A percentile compares a stretch with the other conserved stretches of the same genome.
Evolutionary conservation across 2,329 filamentous ascomycete genomes (phyloP).

Genomic region (Conoideocrella luteorostrata): DNA sequence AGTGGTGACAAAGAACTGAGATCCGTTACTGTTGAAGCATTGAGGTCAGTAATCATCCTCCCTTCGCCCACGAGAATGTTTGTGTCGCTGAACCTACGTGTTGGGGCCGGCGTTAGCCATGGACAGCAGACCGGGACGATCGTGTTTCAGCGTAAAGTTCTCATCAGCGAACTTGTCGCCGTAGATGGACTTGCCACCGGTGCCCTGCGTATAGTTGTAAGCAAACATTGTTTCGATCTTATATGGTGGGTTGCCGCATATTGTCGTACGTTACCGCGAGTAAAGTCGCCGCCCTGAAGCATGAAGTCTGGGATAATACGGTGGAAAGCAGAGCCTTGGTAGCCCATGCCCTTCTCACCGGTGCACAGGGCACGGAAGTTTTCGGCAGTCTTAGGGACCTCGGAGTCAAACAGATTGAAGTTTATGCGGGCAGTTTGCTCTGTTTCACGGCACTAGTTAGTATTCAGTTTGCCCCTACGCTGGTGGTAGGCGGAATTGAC

Average conservation of each 20-base stretch:
- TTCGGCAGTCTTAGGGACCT: constrained; percentile 79
- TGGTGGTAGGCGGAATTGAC: no score
- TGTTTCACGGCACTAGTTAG: constrained; percentile 24
- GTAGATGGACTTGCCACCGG: constrained; percentile 90
- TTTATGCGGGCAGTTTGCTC: constrained; percentile 73
- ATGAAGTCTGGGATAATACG: constrained; percentile 90
- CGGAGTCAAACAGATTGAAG: constrained; percentile 81
- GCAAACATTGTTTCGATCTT: neutral
- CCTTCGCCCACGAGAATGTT: neutral
- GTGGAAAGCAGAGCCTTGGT: constrained; percentile 80
- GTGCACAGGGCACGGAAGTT: constrained; percentile 87
- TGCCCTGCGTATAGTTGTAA: constrained; percentile 58
- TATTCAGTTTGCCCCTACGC: neutral
- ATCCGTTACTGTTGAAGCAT: constrained; percentile 74
- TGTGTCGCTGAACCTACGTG: constrained; percentile 53
- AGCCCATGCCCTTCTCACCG: constrained; percentile 73
- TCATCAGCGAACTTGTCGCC: constrained; percentile 91
- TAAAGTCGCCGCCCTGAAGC: constrained; percentile 96
- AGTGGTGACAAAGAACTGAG: constrained; percentile 96
- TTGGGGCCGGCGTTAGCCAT: constrained; percentile 96
- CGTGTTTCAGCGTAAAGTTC: constrained; percentile 78
- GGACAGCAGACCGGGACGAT: constrained; percentile 71
- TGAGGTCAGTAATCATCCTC: neutral
- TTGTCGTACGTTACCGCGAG: constrained; percentile 73
- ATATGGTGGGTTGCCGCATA: neutral